Conservation (phyloP, 2,329 filamentous ascomycete species). For the Diaporthe sp. region DNA sequence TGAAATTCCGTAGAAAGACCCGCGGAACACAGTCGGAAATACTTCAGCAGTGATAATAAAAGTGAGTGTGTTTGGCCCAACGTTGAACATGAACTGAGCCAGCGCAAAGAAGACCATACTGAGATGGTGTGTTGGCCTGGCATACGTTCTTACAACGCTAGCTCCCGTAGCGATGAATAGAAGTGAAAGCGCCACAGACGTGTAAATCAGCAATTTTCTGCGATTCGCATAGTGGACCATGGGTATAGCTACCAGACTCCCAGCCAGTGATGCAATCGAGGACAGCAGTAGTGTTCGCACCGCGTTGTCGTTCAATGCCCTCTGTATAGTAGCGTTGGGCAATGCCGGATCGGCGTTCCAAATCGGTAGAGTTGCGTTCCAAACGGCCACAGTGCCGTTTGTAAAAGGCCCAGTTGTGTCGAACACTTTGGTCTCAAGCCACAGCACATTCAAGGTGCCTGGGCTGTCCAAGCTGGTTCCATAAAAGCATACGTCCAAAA, state of each 20-base stretch:
- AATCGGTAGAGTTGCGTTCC: conserved; percentile 4
- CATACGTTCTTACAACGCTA: conserved; percentile 42
- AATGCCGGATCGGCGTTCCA: conserved; percentile 43
- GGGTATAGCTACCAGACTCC: conserved; percentile 41
- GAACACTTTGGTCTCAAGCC: background rate
- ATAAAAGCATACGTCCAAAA: conserved; percentile 69
- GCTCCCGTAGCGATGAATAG: conserved; percentile 43
- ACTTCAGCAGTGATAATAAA: conserved; percentile 51
- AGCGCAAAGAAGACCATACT: conserved; percentile 44
- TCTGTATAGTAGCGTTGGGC: conserved; percentile 43
- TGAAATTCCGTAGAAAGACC: conserved; percentile 49
- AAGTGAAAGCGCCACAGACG: conserved; percentile 33
- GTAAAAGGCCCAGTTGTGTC: background rate
- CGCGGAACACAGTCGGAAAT: conserved; percentile 49
- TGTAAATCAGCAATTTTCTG: conserved; percentile 38
- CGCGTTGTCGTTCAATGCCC: conserved; percentile 36
- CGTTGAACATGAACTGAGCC: conserved; percentile 47
- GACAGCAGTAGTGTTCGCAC: conserved; percentile 32
- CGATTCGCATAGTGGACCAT: conserved; percentile 42
- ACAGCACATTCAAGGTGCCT: conserved; percentile 49
- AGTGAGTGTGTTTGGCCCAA: conserved; percentile 49
- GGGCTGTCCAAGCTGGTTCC: conserved; percentile 63
- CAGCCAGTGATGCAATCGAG: conserved; percentile 41
- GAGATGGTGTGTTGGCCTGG: conserved; percentile 33
- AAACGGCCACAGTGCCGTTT: conserved; percentile 50